A percentile compares a stretch with the other conserved stretches of the same genome.
phyloP scores from a whole-genome alignment of 208 protist genomes.

The Trypanosomatidae sp. region DNA sequence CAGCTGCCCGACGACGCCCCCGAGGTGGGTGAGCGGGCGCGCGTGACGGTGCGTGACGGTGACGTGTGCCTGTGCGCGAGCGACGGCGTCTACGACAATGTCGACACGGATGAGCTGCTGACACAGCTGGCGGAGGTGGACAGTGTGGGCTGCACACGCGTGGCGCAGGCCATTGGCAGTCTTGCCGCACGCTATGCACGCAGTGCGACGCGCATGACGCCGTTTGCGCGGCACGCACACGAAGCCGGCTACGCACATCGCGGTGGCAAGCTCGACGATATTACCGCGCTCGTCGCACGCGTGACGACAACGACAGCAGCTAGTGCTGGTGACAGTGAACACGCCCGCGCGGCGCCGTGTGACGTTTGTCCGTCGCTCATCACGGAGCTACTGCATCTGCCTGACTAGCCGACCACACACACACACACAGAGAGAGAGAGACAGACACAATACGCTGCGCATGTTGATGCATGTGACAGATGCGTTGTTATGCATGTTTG shows the following conservation, averaged over 20 bases:
- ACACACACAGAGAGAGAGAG: too few relatives aligned
- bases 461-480: too few relatives aligned
- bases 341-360: too few relatives aligned
- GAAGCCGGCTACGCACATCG: constrained; percentile 40
- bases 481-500: too few relatives aligned
- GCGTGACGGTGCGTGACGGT: constrained; percentile 36
- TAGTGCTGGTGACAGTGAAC: constrained; percentile 6
- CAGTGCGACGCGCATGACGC: constrained; percentile 40
- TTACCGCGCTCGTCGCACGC: constrained; percentile 67
- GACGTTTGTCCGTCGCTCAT: constrained; percentile 31
- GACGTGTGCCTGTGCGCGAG: constrained; percentile 70
- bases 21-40: constrained; percentile 34
- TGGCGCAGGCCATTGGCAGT: constrained; percentile 40
- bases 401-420: too few relatives aligned
- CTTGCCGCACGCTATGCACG: constrained; percentile 35
- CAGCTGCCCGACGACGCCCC: constrained; percentile 69
- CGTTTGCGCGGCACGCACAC: constrained; percentile 61
- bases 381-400: constrained; percentile 40
- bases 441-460: too few relatives aligned
- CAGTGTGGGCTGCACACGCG: constrained; percentile 27
- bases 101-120: constrained; percentile 48
- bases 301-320: constrained; percentile 12
- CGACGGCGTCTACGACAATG: constrained; percentile 79
- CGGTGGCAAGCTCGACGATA: constrained; percentile 80
- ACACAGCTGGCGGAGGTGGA: constrained; percentile 20